Conservation (phyloP, 1,284 basidiomycete genomes). For the Wolfiporia cocos region DNA sequence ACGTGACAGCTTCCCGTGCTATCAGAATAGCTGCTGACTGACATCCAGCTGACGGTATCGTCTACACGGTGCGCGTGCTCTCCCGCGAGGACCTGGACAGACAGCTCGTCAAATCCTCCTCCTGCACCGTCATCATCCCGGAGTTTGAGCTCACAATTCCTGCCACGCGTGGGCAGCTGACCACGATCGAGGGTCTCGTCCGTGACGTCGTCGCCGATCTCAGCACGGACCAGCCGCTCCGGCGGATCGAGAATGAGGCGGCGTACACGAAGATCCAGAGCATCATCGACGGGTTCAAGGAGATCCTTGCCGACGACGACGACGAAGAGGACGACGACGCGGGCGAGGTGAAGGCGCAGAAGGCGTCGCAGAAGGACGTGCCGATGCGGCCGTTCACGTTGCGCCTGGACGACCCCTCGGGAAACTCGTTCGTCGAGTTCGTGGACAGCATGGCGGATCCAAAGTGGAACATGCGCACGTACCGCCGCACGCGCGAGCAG, state of each 20-base stretch:
- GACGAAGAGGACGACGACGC: conserved; percentile 35
- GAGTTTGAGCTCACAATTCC: conserved; percentile 93
- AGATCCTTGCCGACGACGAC: conserved; percentile 64
- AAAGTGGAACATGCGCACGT: conserved; percentile 91
- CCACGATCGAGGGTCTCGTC: conserved; percentile 92
- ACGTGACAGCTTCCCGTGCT: conserved; percentile 21
- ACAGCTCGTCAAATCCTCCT: conserved; percentile 89
- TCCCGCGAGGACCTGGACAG: conserved; percentile 81
- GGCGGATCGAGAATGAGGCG: conserved; percentile 78
- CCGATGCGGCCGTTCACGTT: conserved; percentile 79
- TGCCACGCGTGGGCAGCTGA: conserved; percentile 84
- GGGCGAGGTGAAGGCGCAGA: conserved; percentile 20
- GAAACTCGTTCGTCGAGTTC: conserved; percentile 94
- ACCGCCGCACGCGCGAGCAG: conserved; percentile 79
- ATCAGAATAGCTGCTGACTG: conserved; percentile 1
- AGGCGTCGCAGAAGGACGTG: conserved; percentile 36
- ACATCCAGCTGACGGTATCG: conserved; percentile 51
- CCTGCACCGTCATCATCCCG: conserved; percentile 79
- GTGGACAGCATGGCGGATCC: conserved; percentile 76
- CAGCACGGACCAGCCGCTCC: conserved; percentile 78
- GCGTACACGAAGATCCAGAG: conserved; percentile 76
- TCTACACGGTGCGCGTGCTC: conserved; percentile 82
- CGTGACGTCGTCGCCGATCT: conserved; percentile 85
- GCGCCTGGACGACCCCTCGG: conserved; percentile 88
- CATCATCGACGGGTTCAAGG: conserved; percentile 65